phyloP scores from a whole-genome alignment of 2,329 filamentous ascomycete genomes.

The Didymosphaeria variabile region DNA sequence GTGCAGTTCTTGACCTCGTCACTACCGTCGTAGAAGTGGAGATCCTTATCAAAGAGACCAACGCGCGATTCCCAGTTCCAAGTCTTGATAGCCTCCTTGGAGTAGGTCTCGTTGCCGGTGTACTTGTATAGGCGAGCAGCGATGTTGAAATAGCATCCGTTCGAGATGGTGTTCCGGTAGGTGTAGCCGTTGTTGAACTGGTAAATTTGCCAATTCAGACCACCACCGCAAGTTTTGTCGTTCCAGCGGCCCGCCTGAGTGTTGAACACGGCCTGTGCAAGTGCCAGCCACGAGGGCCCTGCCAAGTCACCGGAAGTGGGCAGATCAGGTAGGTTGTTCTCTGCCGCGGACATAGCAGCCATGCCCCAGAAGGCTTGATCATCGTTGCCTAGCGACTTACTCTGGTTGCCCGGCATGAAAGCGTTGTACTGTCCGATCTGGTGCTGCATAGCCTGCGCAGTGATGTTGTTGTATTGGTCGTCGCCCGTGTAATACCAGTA shows the following conservation, averaged over 20 bases:
- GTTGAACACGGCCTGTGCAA: constrained; percentile 78
- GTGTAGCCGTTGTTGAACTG: constrained; percentile 76
- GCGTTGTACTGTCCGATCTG: constrained; percentile 77
- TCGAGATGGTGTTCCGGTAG: constrained; percentile 85
- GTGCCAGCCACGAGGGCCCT: constrained; percentile 69
- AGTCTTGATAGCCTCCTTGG: constrained; percentile 70
- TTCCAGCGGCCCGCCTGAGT: constrained; percentile 76
- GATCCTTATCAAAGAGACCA: constrained; percentile 58
- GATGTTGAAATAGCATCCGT: constrained; percentile 84
- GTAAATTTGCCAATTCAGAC: constrained; percentile 84
- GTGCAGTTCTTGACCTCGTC: constrained; percentile 56
- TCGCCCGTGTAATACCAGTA: constrained; percentile 56
- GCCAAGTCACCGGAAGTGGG: constrained; percentile 48
- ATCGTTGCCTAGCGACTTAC: constrained; percentile 62
- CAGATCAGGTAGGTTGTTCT: constrained; percentile 58
- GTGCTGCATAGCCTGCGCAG: constrained; percentile 68
- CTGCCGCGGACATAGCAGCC: constrained; percentile 66
- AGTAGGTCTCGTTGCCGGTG: constrained; percentile 65
- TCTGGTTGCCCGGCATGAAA: constrained; percentile 81
- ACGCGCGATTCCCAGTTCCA: constrained; percentile 65
- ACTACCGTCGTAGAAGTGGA: constrained; percentile 57
- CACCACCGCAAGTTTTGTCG: constrained; percentile 71
- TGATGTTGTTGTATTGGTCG: constrained; percentile 50
- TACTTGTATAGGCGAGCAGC: constrained; percentile 77
- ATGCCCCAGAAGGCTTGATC: constrained; percentile 69